Conservation (phyloP, 164 flowering plant genomes). For the Liriodendron chinense region DNA sequence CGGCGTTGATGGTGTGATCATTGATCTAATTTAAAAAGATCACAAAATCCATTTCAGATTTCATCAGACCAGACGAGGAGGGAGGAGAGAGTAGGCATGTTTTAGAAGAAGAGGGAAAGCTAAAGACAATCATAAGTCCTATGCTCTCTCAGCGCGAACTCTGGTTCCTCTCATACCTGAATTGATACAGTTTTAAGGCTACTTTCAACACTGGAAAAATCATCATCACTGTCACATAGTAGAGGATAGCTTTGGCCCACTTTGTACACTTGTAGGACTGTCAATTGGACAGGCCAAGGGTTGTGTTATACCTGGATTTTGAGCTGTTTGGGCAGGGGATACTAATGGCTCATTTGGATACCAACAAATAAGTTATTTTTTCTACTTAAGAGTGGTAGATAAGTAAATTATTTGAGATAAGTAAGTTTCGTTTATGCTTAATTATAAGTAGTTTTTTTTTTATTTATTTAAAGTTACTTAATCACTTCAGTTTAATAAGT, state of each 20-base stretch:
- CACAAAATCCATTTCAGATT: slow-evolving; percentile 47
- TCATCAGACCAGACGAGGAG: slow-evolving; percentile 37
- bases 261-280: too few relatives aligned
- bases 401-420: too few relatives aligned
- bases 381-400: too few relatives aligned
- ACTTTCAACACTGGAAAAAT: neutral
- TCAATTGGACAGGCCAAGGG: too few relatives aligned
- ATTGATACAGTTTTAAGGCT: slow-evolving; percentile 40
- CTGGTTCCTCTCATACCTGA: slow-evolving; percentile 86
- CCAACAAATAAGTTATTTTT: too few relatives aligned
- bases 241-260: neutral
- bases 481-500: too few relatives aligned
- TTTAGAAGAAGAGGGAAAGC: slow-evolving; percentile 21
- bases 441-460: too few relatives aligned
- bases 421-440: too few relatives aligned
- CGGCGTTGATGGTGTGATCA: slow-evolving; percentile 94
- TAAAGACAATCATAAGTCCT: slow-evolving; percentile 14
- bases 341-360: too few relatives aligned
- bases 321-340: too few relatives aligned
- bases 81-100: slow-evolving; percentile 13
- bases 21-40: slow-evolving; percentile 78
- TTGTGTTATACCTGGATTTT: too few relatives aligned
- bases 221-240: neutral
- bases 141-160: slow-evolving; percentile 66
- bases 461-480: too few relatives aligned